These are phyloP conservation scores for Albophoma yamanashiensis DNA, from an alignment of 2,329 filamentous ascomycete species.

Conservation along the genomic window DNA sequence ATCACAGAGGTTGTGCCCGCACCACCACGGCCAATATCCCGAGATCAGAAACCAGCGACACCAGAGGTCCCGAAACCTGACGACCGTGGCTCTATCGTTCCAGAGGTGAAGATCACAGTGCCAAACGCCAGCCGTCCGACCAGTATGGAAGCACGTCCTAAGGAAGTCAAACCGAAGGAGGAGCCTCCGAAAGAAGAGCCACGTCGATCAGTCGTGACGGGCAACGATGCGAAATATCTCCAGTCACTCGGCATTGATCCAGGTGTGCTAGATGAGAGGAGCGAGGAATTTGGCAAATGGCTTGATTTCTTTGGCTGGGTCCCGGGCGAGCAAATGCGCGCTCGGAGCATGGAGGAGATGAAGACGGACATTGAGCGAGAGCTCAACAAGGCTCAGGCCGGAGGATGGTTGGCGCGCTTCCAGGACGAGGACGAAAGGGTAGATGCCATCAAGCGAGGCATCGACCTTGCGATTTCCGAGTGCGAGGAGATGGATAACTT, in stretches of 20 bases:
- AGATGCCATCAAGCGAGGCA: slow-evolving; percentile 71
- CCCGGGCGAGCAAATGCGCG: slow-evolving; percentile 60
- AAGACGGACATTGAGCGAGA: slow-evolving; percentile 78
- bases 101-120: slow-evolving; percentile 48
- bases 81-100: slow-evolving; percentile 29
- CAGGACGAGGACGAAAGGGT: slow-evolving; percentile 85
- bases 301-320: slow-evolving; percentile 86
- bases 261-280: slow-evolving; percentile 61
- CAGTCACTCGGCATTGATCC: slow-evolving; percentile 69
- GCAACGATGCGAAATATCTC: slow-evolving; percentile 71
- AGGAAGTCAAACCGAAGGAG: slow-evolving; percentile 21
- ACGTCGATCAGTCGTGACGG: slow-evolving; percentile 51
- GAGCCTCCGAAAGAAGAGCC: slow-evolving; percentile 32
- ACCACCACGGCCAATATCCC: slow-evolving; percentile 41
- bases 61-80: slow-evolving; percentile 18
- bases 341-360: slow-evolving; percentile 67
- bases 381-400: slow-evolving; percentile 81
- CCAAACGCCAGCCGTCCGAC: slow-evolving; percentile 28
- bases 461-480: slow-evolving; percentile 85
- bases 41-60: slow-evolving; percentile 18
- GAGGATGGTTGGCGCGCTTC: slow-evolving; percentile 78
- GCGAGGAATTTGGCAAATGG: slow-evolving; percentile 70
- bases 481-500: slow-evolving; percentile 95
- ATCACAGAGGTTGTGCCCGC: slow-evolving; percentile 83
- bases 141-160: slow-evolving; percentile 23